These are phyloP conservation scores for Fonsecaea nubica DNA, from an alignment of 2,329 filamentous ascomycete species.

Conservation along the genomic window DNA sequence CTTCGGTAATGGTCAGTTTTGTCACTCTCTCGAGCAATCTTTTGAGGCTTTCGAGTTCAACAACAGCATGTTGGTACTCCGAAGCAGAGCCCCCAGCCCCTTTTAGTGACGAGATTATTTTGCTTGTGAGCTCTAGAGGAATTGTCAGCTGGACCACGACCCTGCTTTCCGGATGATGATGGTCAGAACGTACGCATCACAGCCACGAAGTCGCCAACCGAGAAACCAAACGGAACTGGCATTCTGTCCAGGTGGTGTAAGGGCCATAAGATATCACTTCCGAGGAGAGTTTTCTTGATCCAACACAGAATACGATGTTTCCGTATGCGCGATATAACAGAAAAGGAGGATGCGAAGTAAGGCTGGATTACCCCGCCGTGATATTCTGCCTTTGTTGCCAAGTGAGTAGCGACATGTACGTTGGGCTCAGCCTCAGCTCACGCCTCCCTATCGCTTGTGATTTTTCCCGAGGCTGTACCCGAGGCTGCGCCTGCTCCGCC, in stretches of 20 bases:
- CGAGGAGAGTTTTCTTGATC: neutral
- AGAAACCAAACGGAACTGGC: conserved; percentile 38
- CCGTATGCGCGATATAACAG: neutral
- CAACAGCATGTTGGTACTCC: conserved; percentile 39
- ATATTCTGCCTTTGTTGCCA: neutral
- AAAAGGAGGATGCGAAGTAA: neutral
- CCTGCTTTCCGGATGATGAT: neutral
- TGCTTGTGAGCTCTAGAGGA: conserved; percentile 36
- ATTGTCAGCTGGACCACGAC: neutral
- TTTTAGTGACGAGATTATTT: conserved; percentile 39
- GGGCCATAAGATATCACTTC: neutral
- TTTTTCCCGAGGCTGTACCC: neutral
- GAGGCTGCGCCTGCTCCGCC: neutral
- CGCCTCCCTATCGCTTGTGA: neutral
- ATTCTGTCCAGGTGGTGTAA: neutral
- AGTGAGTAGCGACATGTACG: neutral
- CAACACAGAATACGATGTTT: neutral
- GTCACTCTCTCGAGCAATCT: conserved; percentile 33
- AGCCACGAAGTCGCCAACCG: conserved; percentile 41
- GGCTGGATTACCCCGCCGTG: neutral
- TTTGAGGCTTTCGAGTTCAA: conserved; percentile 40
- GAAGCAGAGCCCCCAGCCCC: conserved; percentile 36
- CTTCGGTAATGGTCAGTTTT: conserved; percentile 37
- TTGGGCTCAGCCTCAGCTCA: neutral
- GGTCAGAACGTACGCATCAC: conserved; percentile 36